A percentile compares a stretch with the other conserved stretches of the same genome.
Evolutionary conservation across 2,329 filamentous ascomycete genomes (phyloP).

Genomic region (Coniochaeta sp.): DNA sequence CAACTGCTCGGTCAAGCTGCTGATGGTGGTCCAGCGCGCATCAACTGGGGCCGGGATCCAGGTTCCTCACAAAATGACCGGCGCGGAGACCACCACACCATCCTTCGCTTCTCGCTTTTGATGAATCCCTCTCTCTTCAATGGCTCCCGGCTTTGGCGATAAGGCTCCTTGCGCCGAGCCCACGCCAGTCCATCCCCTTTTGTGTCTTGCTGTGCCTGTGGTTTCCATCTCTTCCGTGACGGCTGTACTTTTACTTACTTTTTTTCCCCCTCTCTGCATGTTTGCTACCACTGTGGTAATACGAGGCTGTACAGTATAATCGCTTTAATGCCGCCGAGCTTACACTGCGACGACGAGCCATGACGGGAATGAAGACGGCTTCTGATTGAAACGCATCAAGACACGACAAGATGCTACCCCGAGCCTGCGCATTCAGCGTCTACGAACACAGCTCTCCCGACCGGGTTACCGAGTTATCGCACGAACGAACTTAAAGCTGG

Average conservation of each 20-base stretch:
- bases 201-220: neutral
- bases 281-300: neutral
- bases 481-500: no score
- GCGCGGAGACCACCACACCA: neutral
- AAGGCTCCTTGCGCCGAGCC: neutral
- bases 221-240: neutral
- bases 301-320: neutral
- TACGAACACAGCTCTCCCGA: conserved; percentile 1
- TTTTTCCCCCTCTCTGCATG: neutral
- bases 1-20: neutral
- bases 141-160: neutral
- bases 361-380: neutral
- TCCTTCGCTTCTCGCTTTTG: neutral
- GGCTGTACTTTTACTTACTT: neutral
- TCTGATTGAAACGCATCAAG: neutral
- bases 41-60: neutral
- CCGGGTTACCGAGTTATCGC: no score
- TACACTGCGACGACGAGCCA: neutral
- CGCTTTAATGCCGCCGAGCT: neutral
- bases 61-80: neutral
- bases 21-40: neutral
- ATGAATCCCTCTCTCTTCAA: neutral
- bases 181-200: neutral
- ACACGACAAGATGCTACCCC: neutral
- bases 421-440: neutral